Evolutionary conservation across 495 filamentous ascomycete species (phyloP).

Genomic region (Penicillium flavigenum): DNA sequence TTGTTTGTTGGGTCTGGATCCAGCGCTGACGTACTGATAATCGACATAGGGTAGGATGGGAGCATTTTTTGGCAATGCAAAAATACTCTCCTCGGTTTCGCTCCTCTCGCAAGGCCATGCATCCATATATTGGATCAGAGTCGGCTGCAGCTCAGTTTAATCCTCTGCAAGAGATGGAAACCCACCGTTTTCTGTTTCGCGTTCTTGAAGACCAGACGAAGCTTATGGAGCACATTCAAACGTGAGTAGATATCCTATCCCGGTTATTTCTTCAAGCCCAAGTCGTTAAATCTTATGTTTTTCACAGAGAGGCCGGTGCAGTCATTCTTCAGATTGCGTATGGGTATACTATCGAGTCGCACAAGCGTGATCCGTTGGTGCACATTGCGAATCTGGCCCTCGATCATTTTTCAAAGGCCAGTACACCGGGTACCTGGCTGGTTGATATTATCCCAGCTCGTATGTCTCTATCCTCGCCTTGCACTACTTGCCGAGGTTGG

Average conservation of each 20-base stretch:
- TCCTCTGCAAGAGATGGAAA: constrained; percentile 40
- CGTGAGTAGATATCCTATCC: constrained; percentile 22
- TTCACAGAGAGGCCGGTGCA: constrained; percentile 36
- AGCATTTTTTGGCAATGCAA: constrained; percentile 33
- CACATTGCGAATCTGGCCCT: constrained; percentile 38
- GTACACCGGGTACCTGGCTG: constrained; percentile 38
- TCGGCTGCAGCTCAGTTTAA: constrained; percentile 34
- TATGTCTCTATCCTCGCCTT: too few relatives aligned
- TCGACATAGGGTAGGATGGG: constrained; percentile 36
- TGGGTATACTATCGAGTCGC: constrained; percentile 47
- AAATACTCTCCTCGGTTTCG: constrained; percentile 40
- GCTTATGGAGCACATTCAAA: constrained; percentile 41
- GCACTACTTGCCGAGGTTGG: too few relatives aligned
- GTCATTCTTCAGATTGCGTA: constrained; percentile 50
- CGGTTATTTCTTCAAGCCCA: background rate
- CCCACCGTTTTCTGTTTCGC: constrained; percentile 42
- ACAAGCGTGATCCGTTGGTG: constrained; percentile 44
- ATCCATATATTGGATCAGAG: constrained; percentile 28
- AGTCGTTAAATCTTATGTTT: background rate
- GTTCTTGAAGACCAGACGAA: constrained; percentile 37
- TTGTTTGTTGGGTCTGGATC: too few relatives aligned
- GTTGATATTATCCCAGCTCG: constrained; percentile 43
- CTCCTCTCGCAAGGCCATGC: constrained; percentile 41
- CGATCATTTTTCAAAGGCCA: constrained; percentile 38
- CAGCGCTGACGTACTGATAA: too few relatives aligned